Conservation (phyloP, 306 rosid species). For the Prunus salicina region DNA sequence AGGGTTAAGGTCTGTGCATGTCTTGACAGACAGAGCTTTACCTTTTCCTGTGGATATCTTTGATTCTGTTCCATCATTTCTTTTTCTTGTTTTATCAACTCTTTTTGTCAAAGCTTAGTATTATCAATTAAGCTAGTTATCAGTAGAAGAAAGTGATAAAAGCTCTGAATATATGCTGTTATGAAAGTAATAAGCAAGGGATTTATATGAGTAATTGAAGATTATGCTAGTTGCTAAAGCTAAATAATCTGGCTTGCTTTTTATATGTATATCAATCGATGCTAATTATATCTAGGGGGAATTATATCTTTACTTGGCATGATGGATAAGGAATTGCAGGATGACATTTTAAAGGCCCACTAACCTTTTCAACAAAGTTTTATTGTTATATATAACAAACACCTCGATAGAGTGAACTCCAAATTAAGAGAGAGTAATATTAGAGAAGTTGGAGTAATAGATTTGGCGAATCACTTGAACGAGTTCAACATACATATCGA, state of each 20-base stretch:
- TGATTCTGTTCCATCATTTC: conserved; percentile 20
- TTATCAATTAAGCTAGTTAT: neutral
- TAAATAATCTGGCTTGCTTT: neutral
- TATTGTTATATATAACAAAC: neutral
- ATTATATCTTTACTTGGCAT: conserved; percentile 26
- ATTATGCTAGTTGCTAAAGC: neutral
- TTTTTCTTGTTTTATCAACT: neutral
- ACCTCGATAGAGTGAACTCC: neutral
- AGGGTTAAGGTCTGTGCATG: conserved; percentile 20
- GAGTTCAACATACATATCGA: no score
- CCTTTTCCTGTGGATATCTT: conserved; percentile 2
- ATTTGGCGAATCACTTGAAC: no score
- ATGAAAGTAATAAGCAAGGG: conserved; percentile 1
- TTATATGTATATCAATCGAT: neutral
- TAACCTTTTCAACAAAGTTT: neutral
- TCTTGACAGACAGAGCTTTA: neutral
- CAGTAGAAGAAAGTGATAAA: neutral
- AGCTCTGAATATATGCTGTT: neutral
- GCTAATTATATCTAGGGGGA: neutral
- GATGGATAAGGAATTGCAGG: conserved; percentile 29
- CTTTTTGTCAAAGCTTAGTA: neutral
- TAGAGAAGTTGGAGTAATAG: no score
- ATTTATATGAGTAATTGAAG: neutral
- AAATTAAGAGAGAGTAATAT: no score
- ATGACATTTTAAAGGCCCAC: neutral